Base-by-base conservation (phyloP, 2,329 filamentous ascomycete genomes). In the Cladophialophora psammophila region DNA sequence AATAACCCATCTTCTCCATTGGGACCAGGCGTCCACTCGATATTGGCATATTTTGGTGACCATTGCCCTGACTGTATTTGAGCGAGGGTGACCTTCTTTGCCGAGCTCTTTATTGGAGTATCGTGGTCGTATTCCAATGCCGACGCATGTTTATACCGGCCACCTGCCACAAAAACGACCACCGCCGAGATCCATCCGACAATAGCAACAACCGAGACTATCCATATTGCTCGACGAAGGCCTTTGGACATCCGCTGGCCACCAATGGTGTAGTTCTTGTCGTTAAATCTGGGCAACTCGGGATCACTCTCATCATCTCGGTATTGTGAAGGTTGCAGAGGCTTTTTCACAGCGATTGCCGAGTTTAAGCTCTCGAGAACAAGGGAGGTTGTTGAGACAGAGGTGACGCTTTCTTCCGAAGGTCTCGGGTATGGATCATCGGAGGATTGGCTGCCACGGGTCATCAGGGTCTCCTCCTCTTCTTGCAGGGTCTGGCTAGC, bases 1-100 rank as follows among this genome's bases (percentile, higher is more conserved):
- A 99, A 78, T 66, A 98, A 78, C 1, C 95, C 95, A 76, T 99
- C 95, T 71, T 83, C 80, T 9, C 80, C 81, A 59, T 80, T 74
- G n/a, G 81, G 77, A 1, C 81, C 81, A 1, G 79, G 77, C 68
- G 82, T 80, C 82, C 82, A 84, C 1, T 80, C 78, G 54, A 84
- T 80, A 2, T 74, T 75, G 68, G 82, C 81, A 15, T 74, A 73
- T 57, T 61, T 74, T 4, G 80, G 75, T 6, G 65, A 63, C 79
- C 80, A 83, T 54, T 76, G 58, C 2, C 80, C 80, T 7, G 64
- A 69, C 52, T 82, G 74, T 6, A 81, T 76, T 63, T 81, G 76
- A n/a, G 80, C 76, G 7, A 82, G 72, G 3, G 79, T 81, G 56
- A 83, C 75, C 13, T 79, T 77, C 64, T 76, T 81, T 15, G 79